Base-by-base conservation (phyloP, 805 yeast species). In the Hanseniaspora occidentalis region DNA sequence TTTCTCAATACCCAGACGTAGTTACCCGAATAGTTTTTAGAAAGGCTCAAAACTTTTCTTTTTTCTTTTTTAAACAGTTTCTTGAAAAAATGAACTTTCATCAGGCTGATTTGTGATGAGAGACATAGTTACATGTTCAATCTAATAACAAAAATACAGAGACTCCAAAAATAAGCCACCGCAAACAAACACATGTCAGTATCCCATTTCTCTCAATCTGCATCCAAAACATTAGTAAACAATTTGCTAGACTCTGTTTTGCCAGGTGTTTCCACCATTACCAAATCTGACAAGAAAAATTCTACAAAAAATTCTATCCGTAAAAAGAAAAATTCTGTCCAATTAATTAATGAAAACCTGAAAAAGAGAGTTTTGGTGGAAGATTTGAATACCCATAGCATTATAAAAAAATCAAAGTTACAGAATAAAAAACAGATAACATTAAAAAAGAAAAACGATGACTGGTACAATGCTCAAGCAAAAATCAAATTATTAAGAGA, bases 321-420 rank as follows among this genome's bases (percentile, higher is more conserved):
- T 4, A 23, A 36, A 18, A 49, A 53, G 33, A 56, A 59, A 9
- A 56, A 66, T 4, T 52, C 59, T 26, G 64, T 67, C 14, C 69
- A 65, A 45, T 44, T 60, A 23, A 63, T 66, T 41, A 66, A 65
- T 46, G 52, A 57, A 13, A 57, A 54, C 41, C 43, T 58, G 37
- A 57, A 64, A 41, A 61, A 56, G 43, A 55, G 54, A 23, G 48
- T 57, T 1, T 55, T 49, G 37, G 43, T 60, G 36, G 61, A 58
- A 40, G 59, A 62, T 24, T 53, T 61, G 29, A 64, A 64, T 39
- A 48, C 55, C 1, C 46, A 52, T 22, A 56, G 60, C 25, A 47
- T 62, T 29, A 60, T 56, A 40, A 66, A 60, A 46, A 60, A 57
- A 40, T 56, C 58, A 39, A 62, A 53, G 35, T 47, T 51, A 10